Base-by-base conservation (phyloP, 176 grass and related monocot species). In the Zizania latifolia region DNA sequence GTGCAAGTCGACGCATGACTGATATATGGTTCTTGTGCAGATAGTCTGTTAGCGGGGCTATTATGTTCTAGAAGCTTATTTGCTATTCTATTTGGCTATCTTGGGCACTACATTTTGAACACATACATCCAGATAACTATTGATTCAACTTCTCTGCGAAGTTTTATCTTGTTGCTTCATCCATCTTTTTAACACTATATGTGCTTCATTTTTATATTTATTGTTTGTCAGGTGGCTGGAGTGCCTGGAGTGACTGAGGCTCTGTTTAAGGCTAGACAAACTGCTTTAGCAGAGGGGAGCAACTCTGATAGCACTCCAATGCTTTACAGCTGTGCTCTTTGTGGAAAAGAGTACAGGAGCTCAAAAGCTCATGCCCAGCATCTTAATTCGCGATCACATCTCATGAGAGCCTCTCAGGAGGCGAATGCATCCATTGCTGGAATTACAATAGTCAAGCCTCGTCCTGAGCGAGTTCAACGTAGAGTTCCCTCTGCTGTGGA, bases 301-400 rank as follows among this genome's bases (percentile, higher is more conserved):
- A 90, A 98, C 22, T 87, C 84, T 70, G 79, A 65, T 39, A 37
- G 67, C 56, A 72, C 83, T 32, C 80, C 92, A n/a, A 86, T 92
- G 96, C 69, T 90, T 19, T 99, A 90, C 85, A 87, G 89, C 23
- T 99, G 95, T 35, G 78, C 87, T 77, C 92, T 94, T 65, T 99
- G 96, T 81, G 92, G 91, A 28, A 94, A 94, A 69, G 96, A 86
- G 41, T 98, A 98, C 74, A 89, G 91, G 53, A 94, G 95, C 68
- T 83, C 62, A 1, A 92, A 90, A 77, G 92, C 96, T 72, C 96
- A 92, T 59, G 84, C 70, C 44, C 84, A 99, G 38, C 96, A 99
- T 84, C 89, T 99, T 11, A 99, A 88, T 63, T 94, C 92, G 0
- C 83, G 89, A 60, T 67, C 79, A 40, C 95, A 99, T 84, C 28